Conservation (phyloP, 164 flowering plant species). For the Nymphaea colorata region DNA sequence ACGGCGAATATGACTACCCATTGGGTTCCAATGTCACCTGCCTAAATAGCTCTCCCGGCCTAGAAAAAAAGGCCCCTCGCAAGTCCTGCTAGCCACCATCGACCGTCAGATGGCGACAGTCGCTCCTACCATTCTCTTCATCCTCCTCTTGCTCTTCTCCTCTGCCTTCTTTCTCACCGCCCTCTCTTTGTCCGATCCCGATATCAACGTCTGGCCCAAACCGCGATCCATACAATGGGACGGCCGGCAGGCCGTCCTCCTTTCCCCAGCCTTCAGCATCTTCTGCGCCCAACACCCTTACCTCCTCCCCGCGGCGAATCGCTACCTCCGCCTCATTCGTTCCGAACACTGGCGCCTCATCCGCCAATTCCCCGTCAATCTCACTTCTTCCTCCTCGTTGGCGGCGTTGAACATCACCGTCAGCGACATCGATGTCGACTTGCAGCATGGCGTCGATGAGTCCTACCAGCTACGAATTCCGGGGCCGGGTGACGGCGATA, state of each 20-base stretch:
- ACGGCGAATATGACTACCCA: too few species aligned
- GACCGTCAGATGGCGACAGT: background rate
- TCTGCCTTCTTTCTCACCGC: background rate
- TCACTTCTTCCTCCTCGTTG: slow-evolving; percentile 18
- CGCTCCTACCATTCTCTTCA: background rate
- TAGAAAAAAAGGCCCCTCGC: too few species aligned
- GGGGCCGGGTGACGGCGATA: slow-evolving; percentile 16
- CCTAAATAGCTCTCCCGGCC: too few species aligned
- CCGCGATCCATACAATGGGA: slow-evolving; percentile 41
- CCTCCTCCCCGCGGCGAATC: slow-evolving; percentile 34
- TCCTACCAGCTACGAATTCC: slow-evolving; percentile 50
- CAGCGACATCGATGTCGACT: slow-evolving; percentile 23
- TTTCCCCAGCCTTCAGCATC: slow-evolving; percentile 42
- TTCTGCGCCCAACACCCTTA: slow-evolving; percentile 25
- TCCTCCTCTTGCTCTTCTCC: background rate
- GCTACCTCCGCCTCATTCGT: slow-evolving; percentile 30
- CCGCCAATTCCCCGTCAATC: slow-evolving; percentile 18
- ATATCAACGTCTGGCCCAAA: slow-evolving; percentile 73
- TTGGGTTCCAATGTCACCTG: too few species aligned
- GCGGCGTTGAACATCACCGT: slow-evolving; percentile 21
- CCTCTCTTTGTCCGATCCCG: slow-evolving; percentile 6
- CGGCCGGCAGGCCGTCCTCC: slow-evolving; percentile 22
- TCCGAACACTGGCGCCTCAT: slow-evolving; percentile 40
- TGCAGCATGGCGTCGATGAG: slow-evolving; percentile 52
- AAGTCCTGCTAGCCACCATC: background rate